phyloP scores from a whole-genome alignment of 768 basidiomycete genomes.

The Zangia roseola region DNA sequence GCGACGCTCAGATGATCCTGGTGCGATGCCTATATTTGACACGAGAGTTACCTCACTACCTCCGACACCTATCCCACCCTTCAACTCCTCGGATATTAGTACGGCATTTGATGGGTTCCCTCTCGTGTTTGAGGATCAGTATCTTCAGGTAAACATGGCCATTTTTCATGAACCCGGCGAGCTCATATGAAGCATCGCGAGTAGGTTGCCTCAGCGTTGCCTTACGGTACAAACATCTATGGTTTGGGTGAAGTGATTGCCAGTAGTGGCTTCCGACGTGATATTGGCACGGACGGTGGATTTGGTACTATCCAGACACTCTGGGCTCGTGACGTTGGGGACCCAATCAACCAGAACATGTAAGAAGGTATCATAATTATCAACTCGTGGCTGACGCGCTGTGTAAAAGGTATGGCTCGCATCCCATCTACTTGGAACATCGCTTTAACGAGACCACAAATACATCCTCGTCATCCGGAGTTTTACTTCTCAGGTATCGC shows the following conservation, averaged over 20 bases:
- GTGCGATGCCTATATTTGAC: slow-evolving; percentile 60
- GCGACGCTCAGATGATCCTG: slow-evolving; percentile 54
- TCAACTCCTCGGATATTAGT: slow-evolving; percentile 46
- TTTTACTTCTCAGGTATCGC: slow-evolving; percentile 62
- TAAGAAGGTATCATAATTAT: slow-evolving; percentile 15
- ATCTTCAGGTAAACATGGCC: slow-evolving; percentile 52
- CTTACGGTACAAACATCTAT: slow-evolving; percentile 66
- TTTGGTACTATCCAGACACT: slow-evolving; percentile 59
- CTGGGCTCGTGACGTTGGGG: slow-evolving; percentile 61
- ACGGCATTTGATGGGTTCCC: slow-evolving; percentile 61
- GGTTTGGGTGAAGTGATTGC: slow-evolving; percentile 73
- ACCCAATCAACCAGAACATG: slow-evolving; percentile 67
- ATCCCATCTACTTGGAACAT: slow-evolving; percentile 70
- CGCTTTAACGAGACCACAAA: slow-evolving; percentile 50
- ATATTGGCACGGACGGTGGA: slow-evolving; percentile 48
- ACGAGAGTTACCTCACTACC: slow-evolving; percentile 63
- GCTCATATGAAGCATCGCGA: no score
- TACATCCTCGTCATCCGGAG: slow-evolving; percentile 64
- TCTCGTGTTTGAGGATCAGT: slow-evolving; percentile 75
- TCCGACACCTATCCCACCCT: slow-evolving; percentile 50
- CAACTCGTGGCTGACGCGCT: no score
- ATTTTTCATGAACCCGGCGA: no score
- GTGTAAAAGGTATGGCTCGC: slow-evolving; percentile 55
- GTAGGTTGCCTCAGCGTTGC: slow-evolving; percentile 63
- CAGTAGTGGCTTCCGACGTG: slow-evolving; percentile 64